These are phyloP conservation scores for Aspergillus nidulans DNA, from an alignment of 495 filamentous ascomycete genomes.

Conservation along the genomic window DNA sequence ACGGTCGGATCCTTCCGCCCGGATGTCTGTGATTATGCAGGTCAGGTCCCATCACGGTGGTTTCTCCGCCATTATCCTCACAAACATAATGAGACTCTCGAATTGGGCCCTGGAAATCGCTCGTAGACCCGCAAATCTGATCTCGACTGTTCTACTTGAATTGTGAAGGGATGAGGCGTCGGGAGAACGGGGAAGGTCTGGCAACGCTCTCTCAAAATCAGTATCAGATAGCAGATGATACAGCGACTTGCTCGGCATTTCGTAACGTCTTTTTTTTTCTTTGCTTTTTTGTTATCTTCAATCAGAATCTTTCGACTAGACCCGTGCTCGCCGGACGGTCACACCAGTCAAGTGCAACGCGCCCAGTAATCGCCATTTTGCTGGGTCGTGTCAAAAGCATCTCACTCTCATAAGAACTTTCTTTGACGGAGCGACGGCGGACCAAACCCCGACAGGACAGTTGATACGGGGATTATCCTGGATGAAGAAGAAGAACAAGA, in stretches of 20 bases:
- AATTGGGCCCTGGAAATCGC: too few species aligned
- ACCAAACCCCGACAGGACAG: too few species aligned
- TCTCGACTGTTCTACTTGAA: too few species aligned
- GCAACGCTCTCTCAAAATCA: neutral
- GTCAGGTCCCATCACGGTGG: neutral
- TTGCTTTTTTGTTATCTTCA: neutral
- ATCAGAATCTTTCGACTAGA: neutral
- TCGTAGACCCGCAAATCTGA: too few species aligned
- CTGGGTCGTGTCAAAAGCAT: neutral
- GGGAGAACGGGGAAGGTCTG: neutral
- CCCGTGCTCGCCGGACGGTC: neutral
- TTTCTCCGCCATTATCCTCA: too few species aligned
- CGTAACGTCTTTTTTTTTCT: too few species aligned
- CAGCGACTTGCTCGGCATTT: neutral
- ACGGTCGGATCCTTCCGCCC: neutral
- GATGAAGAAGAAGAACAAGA: too few species aligned
- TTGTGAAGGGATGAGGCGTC: too few species aligned
- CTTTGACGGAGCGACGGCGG: too few species aligned
- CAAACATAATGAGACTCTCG: too few species aligned
- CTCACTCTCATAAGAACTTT: constrained; percentile 6
- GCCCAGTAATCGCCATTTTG: neutral
- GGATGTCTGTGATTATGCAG: neutral
- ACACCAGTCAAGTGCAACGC: neutral
- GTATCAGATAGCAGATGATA: neutral
- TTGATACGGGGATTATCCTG: too few species aligned